These are phyloP conservation scores for Spinacia oleracea DNA, from an alignment of 179 eudicot genomes.

Conservation along the genomic window DNA sequence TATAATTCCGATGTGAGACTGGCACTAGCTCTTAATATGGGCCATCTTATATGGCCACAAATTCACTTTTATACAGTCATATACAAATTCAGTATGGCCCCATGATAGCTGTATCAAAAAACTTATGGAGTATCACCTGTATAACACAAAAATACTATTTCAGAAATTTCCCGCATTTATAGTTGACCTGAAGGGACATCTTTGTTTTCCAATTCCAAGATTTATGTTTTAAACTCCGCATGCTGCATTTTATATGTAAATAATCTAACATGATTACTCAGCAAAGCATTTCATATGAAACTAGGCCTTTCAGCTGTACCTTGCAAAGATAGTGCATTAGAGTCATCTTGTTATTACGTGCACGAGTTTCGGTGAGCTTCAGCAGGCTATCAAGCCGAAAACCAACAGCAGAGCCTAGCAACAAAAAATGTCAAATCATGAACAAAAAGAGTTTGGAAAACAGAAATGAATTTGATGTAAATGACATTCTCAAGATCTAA, in stretches of 20 bases:
- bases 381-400: constrained; percentile 88
- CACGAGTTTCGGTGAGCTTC: constrained; percentile 90
- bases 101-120: neutral
- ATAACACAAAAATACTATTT: neutral
- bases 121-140: neutral
- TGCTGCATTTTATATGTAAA: neutral
- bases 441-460: constrained; percentile 1
- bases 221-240: neutral
- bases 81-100: neutral
- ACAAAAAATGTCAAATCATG: constrained; percentile 14
- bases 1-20: neutral
- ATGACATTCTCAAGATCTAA: neutral
- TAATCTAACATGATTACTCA: neutral
- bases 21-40: neutral
- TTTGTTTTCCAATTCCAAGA: neutral
- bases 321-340: constrained; percentile 95
- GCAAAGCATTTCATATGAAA: neutral
- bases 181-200: neutral
- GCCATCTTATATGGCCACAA: neutral
- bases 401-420: constrained; percentile 81
- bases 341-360: constrained; percentile 86
- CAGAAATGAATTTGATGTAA: neutral
- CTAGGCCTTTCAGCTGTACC: constrained; percentile 36
- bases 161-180: neutral
- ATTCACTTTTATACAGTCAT: neutral